These are phyloP conservation scores for Diplodia intermedia DNA, from an alignment of 2,329 filamentous ascomycete species.

Conservation along the genomic window DNA sequence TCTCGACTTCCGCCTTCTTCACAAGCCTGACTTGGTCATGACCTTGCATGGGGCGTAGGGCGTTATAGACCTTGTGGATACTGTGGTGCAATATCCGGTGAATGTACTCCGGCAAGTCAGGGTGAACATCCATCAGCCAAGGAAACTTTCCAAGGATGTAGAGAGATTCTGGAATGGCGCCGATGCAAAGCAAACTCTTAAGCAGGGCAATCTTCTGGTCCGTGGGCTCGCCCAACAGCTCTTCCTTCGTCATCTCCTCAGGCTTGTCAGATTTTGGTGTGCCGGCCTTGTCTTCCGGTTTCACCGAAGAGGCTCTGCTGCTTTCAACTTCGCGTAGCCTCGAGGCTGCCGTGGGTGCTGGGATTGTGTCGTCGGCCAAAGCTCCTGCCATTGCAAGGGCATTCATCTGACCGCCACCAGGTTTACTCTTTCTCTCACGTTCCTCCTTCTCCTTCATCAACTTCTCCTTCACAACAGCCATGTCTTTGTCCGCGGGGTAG, in stretches of 20 bases:
- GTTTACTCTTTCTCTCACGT: conserved; percentile 73
- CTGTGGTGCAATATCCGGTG: conserved; percentile 86
- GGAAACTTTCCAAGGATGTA: conserved; percentile 92
- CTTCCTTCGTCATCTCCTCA: conserved; percentile 55
- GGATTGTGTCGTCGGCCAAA: conserved; percentile 78
- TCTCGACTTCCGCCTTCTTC: conserved; percentile 65
- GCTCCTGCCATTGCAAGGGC: conserved; percentile 87
- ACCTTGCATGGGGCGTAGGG: conserved; percentile 54
- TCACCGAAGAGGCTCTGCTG: conserved; percentile 52
- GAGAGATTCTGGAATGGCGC: conserved; percentile 88
- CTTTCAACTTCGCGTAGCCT: conserved; percentile 61
- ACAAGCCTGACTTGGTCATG: conserved; percentile 50
- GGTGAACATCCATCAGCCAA: conserved; percentile 86
- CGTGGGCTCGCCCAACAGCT: conserved; percentile 69
- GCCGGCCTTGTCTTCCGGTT: conserved; percentile 54
- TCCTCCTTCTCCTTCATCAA: conserved; percentile 79
- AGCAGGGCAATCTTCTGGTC: conserved; percentile 90
- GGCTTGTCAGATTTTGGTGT: conserved; percentile 44
- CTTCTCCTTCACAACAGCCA: conserved; percentile 75
- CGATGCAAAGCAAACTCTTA: conserved; percentile 85
- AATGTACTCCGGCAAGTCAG: conserved; percentile 79
- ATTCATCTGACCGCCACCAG: conserved; percentile 75
- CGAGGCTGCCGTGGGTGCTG: conserved; percentile 52
- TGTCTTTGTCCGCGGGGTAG: conserved; percentile 81
- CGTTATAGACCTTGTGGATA: conserved; percentile 74